These are phyloP conservation scores for Termitomyces sp. DNA, from an alignment of 768 basidiomycete species.

Conservation along the genomic window DNA sequence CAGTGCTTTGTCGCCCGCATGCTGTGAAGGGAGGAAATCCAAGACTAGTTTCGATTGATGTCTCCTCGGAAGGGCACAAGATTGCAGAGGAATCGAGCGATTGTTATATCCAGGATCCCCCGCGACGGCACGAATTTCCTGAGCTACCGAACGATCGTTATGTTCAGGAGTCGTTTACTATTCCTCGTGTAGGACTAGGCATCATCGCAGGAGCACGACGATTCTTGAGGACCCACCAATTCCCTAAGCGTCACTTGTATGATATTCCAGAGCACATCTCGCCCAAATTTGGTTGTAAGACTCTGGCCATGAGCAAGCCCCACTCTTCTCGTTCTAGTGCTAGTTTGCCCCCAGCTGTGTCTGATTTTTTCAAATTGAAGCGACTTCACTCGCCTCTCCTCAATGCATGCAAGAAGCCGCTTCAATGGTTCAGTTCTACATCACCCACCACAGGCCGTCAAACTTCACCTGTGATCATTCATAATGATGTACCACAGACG, in stretches of 20 bases:
- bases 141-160: background rate
- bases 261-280: conserved; percentile 12
- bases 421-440: background rate
- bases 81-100: background rate
- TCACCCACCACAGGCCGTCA: background rate
- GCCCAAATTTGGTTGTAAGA: conserved; percentile 5
- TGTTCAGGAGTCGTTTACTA: background rate
- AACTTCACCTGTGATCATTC: background rate
- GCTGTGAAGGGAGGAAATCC: background rate
- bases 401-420: conserved; percentile 3
- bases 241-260: conserved; percentile 6
- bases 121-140: background rate
- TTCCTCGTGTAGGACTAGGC: background rate
- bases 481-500: background rate
- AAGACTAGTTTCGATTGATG: background rate
- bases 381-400: conserved; percentile 1
- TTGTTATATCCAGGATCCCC: background rate
- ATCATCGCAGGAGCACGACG: background rate
- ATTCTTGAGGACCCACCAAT: conserved; percentile 4
- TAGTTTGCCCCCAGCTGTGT: background rate
- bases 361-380: background rate
- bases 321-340: background rate
- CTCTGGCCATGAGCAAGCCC: background rate
- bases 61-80: background rate
- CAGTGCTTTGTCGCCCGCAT: background rate